These are phyloP conservation scores for Leccinum angustisporum DNA, from an alignment of 1,284 basidiomycete species.

Conservation along the genomic window DNA sequence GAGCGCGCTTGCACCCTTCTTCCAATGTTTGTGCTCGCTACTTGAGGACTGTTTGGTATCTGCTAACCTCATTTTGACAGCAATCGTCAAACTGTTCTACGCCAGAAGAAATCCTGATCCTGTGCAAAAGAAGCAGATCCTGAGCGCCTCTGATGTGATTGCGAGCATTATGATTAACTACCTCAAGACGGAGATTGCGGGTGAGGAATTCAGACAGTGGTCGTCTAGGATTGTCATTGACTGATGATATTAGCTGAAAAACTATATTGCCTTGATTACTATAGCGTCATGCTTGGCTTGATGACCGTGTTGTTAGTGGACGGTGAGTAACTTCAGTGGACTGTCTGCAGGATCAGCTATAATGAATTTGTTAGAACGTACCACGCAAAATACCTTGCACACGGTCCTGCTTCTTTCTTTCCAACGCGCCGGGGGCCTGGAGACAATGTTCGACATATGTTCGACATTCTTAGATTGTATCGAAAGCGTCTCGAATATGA, in stretches of 20 bases:
- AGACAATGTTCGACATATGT: conserved; percentile 65
- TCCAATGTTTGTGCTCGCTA: conserved; percentile 66
- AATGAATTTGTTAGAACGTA: conserved; percentile 56
- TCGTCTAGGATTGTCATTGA: conserved; percentile 3
- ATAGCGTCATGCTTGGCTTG: conserved; percentile 77
- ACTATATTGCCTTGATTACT: conserved; percentile 59
- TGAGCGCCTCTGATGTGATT: conserved; percentile 66
- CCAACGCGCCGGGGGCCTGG: conserved; percentile 71
- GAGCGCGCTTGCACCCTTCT: conserved; percentile 78
- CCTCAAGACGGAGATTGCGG: conserved; percentile 56
- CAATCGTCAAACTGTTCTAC: conserved; percentile 86
- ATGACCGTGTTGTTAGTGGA: conserved; percentile 80
- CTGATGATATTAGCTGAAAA: conserved; percentile 44
- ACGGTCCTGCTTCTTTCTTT: conserved; percentile 82
- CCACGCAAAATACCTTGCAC: conserved; percentile 72
- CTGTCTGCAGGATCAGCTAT: neutral
- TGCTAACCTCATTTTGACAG: conserved; percentile 39
- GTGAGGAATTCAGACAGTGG: conserved; percentile 39
- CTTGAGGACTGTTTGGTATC: neutral
- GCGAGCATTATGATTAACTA: conserved; percentile 76
- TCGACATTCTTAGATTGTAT: conserved; percentile 59
- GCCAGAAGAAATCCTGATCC: conserved; percentile 78
- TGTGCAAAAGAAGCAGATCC: conserved; percentile 77
- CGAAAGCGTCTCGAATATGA: conserved; percentile 48
- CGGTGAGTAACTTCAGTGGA: conserved; percentile 49